Base-by-base conservation (phyloP, 441 rosid species). In the Bocquillonia castaneifolia region DNA sequence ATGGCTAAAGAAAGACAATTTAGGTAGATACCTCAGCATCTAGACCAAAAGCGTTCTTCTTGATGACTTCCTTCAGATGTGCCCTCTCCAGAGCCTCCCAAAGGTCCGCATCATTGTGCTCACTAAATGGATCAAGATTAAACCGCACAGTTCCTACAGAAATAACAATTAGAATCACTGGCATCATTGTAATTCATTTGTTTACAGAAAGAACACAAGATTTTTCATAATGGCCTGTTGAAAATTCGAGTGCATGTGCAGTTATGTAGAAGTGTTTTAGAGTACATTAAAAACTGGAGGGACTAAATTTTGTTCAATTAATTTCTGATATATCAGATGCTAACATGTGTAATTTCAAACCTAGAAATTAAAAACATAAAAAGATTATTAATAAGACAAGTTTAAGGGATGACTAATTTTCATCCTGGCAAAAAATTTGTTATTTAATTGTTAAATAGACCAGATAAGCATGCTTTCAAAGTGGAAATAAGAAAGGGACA, bases 61-160 rank as follows among this genome's bases (percentile, higher is more conserved):
- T 70, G 77, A 92, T 81, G 66, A 85, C 88, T 77, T 91, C 97
- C 83, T 91, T 92, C 59, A 96, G 77, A 85, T 96, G 93, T 12
- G 98, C 97, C 78, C 97, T 92, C 77, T 89, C 90, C 32, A 92
- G 74, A 72, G 98, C 92, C 80, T 96, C 98, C 99, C 98, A 89
- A 10, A 96, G 86, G 64, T 89, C 97, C 70, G 96, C 81, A 77
- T 93, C 98, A 69, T 70, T 88, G 77, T 91, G 94, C 77, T 96
- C 97, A 70, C 77, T 72, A 69, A 96, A 96, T 29, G 98, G 99
- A 74, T 96, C 97, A 25, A 96, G 88, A 78, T 93, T 96, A 73
- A 89, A 84, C 68, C 97, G 78, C 78, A 96, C 97, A 72, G 89
- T 84, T 75, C 99, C 98, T 96, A 71, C 48, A 34, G 71, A 71